Conservation (phyloP, 23 red algal genomes). For the Agarophyton chilense region DNA sequence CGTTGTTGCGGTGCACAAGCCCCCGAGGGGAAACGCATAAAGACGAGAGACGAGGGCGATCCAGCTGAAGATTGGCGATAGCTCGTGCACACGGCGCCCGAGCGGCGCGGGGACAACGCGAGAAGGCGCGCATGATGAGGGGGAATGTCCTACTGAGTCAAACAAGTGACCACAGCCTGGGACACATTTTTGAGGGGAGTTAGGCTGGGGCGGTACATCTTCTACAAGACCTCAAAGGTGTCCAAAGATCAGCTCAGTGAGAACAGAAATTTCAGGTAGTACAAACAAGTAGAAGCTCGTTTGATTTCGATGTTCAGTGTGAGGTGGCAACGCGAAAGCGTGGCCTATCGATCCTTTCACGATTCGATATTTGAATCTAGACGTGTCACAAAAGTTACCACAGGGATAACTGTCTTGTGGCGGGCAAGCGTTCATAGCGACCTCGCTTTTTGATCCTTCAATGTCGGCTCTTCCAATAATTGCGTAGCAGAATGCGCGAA, state of each 20-base stretch:
- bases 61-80: too few relatives aligned
- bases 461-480: conserved; percentile 81
- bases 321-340: conserved; percentile 83
- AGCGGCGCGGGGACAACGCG: too few relatives aligned
- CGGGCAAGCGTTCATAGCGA: conserved; percentile 93
- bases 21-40: too few relatives aligned
- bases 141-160: too few relatives aligned
- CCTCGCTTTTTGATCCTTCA: conserved; percentile 78
- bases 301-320: conserved; percentile 49
- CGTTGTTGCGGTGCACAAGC: too few relatives aligned
- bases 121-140: too few relatives aligned
- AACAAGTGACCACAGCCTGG: conserved; percentile 60
- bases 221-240: conserved; percentile 90
- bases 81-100: too few relatives aligned
- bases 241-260: conserved; percentile 96
- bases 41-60: too few relatives aligned
- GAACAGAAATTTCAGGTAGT: conserved; percentile 86
- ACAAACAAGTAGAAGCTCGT: background rate
- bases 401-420: conserved; percentile 95
- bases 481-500: conserved; percentile 63
- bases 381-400: conserved; percentile 82
- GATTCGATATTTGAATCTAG: background rate
- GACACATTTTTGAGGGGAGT: conserved; percentile 89
- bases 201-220: conserved; percentile 98
- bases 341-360: conserved; percentile 91